These are phyloP conservation scores for Xylaria castorea DNA, from an alignment of 495 filamentous ascomycete species.

Conservation along the genomic window DNA sequence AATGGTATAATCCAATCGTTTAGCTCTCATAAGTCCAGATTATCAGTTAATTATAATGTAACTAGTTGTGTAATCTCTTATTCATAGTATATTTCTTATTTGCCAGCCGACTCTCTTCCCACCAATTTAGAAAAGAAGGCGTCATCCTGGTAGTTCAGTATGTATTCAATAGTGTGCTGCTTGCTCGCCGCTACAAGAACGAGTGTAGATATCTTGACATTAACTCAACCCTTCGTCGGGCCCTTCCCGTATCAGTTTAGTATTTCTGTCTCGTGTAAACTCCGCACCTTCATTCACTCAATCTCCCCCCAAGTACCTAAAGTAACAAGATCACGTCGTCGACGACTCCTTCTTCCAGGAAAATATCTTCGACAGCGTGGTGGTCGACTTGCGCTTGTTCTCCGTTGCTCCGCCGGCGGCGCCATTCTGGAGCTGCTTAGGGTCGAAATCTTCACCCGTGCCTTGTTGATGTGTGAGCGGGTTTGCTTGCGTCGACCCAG, in stretches of 20 bases:
- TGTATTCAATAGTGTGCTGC: not conserved
- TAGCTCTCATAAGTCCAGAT: not conserved
- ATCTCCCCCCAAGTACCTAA: not conserved
- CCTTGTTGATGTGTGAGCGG: conserved; percentile 43
- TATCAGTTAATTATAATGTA: not conserved
- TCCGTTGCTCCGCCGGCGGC: conserved; percentile 21
- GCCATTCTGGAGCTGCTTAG: conserved; percentile 31
- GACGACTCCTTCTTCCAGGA: conserved; percentile 40
- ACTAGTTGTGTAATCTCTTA: not conserved
- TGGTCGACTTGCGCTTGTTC: conserved; percentile 34
- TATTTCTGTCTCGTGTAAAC: not conserved
- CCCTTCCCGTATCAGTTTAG: not conserved
- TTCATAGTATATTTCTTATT: not conserved
- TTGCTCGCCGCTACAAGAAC: not conserved
- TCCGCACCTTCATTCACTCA: not conserved
- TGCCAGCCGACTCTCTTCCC: not conserved
- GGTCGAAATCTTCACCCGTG: conserved; percentile 35
- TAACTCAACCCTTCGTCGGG: not conserved
- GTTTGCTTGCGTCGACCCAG: conserved; percentile 34
- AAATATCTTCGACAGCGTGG: conserved; percentile 36
- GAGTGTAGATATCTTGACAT: not conserved
- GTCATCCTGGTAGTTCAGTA: not conserved
- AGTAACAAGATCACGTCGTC: not conserved
- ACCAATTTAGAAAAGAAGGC: not conserved
- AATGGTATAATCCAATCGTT: not conserved